phyloP scores from a whole-genome alignment of 176 grass and related monocot genomes.

The Tuctoria greenei region DNA sequence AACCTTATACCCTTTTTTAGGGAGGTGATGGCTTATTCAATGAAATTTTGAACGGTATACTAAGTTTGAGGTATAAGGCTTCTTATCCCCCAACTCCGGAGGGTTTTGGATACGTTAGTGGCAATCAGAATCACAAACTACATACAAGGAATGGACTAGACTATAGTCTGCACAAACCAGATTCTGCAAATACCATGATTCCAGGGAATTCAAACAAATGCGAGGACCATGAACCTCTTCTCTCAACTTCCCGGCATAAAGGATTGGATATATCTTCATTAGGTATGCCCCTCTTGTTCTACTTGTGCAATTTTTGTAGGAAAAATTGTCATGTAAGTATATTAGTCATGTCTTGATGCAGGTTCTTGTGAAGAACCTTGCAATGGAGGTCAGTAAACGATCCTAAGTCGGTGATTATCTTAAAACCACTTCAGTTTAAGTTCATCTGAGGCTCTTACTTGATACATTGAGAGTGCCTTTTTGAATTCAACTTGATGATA shows the following conservation, averaged over 20 bases:
- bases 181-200: conserved; percentile 50
- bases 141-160: conserved; percentile 34
- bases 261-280: conserved; percentile 31
- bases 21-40: conserved; percentile 93
- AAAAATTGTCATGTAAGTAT: background rate
- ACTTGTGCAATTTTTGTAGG: no score
- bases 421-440: conserved; percentile 22
- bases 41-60: conserved; percentile 88
- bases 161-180: conserved; percentile 31
- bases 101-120: conserved; percentile 37
- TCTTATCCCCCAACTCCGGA: conserved; percentile 72
- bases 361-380: conserved; percentile 29
- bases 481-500: conserved; percentile 28
- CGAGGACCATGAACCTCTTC: conserved; percentile 88
- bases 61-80: conserved; percentile 59
- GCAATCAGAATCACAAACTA: conserved; percentile 38
- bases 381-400: conserved; percentile 35
- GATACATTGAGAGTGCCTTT: conserved; percentile 2
- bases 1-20: conserved; percentile 49
- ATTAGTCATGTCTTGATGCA: conserved; percentile 22
- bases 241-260: conserved; percentile 40
- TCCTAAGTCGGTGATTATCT: conserved; percentile 22
- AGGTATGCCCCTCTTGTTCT: no score
- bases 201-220: conserved; percentile 49
- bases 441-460: background rate